Conservation (phyloP, 768 basidiomycete species). For the Inosperma sp. region DNA sequence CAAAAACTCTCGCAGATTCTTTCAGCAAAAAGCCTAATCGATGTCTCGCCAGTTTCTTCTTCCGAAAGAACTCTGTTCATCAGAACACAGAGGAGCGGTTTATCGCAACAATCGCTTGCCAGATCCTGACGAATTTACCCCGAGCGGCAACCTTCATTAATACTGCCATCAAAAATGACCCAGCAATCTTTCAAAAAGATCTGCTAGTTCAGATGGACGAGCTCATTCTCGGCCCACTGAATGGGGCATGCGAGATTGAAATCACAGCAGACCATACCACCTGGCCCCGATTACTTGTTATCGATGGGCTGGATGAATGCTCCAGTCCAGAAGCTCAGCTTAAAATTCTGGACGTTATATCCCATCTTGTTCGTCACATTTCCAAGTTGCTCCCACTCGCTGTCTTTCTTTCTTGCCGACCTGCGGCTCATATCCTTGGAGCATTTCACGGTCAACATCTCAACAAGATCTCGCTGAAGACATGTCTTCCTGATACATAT, state of each 20-base stretch:
- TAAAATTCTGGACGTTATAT: not conserved
- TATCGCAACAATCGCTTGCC: not conserved
- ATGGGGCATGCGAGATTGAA: not conserved
- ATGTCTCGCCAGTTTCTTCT: not conserved
- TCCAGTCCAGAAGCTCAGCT: not conserved
- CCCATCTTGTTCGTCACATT: not conserved
- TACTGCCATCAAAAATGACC: not conserved
- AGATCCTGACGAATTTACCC: not conserved
- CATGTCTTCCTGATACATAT: not conserved
- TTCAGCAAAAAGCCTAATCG: not conserved
- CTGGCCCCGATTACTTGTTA: not conserved
- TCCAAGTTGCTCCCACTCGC: not conserved
- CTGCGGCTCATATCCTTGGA: not conserved
- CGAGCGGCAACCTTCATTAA: not conserved
- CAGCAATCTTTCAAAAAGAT: not conserved
- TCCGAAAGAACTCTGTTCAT: not conserved
- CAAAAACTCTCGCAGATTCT: not conserved
- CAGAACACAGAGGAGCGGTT: not conserved
- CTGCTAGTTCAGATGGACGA: not conserved
- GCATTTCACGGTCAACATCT: not conserved
- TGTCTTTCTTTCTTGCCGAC: not conserved
- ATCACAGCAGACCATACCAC: not conserved
- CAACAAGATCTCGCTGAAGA: not conserved
- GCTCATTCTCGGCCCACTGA: not conserved
- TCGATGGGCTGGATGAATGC: not conserved